Conservation (phyloP, 2,329 filamentous ascomycete species). For the Xylariales sp. region DNA sequence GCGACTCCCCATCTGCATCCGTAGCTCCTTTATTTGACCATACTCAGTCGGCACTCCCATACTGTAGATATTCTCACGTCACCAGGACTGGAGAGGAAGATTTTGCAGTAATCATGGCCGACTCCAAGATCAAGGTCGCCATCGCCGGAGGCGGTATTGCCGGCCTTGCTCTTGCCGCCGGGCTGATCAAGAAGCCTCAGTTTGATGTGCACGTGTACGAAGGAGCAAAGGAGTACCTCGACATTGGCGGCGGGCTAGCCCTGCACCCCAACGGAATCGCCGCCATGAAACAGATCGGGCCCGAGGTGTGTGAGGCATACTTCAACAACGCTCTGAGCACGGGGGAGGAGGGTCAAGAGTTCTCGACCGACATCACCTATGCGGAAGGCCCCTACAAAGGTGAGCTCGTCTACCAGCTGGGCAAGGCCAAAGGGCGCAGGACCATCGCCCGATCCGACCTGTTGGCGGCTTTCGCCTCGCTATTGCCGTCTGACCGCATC, state of each 20-base stretch:
- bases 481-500: constrained; percentile 14
- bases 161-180: constrained; percentile 30
- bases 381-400: constrained; percentile 18
- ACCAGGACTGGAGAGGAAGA: too few species aligned
- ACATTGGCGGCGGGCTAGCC: constrained; percentile 33
- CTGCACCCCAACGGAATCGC: constrained; percentile 32
- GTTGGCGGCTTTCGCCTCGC: constrained; percentile 16
- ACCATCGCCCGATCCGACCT: constrained; percentile 25
- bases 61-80: too few species aligned
- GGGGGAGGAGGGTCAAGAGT: constrained; percentile 24
- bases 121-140: constrained; percentile 15
- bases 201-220: constrained; percentile 33
- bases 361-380: constrained; percentile 27
- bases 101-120: too few species aligned
- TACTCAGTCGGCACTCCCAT: too few species aligned
- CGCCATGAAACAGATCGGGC: constrained; percentile 28
- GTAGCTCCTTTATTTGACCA: too few species aligned
- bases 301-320: constrained; percentile 26
- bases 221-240: constrained; percentile 21
- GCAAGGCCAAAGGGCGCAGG: constrained; percentile 26
- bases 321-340: constrained; percentile 23
- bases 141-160: constrained; percentile 28
- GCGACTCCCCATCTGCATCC: too few species aligned
- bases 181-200: constrained; percentile 26
- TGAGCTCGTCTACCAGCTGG: constrained; percentile 23